Evolutionary conservation across 371 early-diverging fungal species (phyloP).

Genomic region (Chytridium lagenaria): DNA sequence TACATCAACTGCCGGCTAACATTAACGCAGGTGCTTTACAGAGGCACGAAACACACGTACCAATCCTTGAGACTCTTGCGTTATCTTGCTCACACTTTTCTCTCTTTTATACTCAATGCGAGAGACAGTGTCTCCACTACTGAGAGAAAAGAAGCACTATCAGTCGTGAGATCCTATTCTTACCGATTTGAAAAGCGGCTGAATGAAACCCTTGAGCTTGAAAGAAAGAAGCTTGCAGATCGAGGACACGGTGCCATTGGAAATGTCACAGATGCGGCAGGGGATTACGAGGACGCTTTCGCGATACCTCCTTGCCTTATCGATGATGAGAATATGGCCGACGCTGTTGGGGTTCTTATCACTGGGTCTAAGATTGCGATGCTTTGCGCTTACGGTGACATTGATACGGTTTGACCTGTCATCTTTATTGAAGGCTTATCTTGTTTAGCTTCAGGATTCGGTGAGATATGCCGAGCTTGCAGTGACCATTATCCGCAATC

Average conservation of each 20-base stretch:
- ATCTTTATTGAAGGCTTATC: not conserved
- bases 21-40: constrained; percentile 45
- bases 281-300: not conserved
- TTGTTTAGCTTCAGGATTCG: not conserved
- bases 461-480: constrained; percentile 43
- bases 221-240: constrained; percentile 35
- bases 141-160: constrained; percentile 48
- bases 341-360: constrained; percentile 53
- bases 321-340: constrained; percentile 48
- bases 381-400: constrained; percentile 37
- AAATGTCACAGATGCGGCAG: constrained; percentile 22
- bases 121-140: constrained; percentile 45
- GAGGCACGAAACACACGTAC: constrained; percentile 56
- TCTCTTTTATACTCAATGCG: constrained; percentile 37
- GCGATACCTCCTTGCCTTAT: constrained; percentile 17
- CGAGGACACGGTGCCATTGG: no score
- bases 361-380: constrained; percentile 44
- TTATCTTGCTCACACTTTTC: constrained; percentile 54
- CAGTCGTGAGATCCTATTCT: constrained; percentile 41
- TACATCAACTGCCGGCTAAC: no score
- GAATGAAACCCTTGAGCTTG: constrained; percentile 26
- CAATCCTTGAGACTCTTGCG: constrained; percentile 54
- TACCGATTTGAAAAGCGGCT: constrained; percentile 47
- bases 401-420: constrained; percentile 35
- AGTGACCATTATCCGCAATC: constrained; percentile 27